These are phyloP conservation scores for Zarea fungicola DNA, from an alignment of 2,329 filamentous ascomycete species.

Conservation along the genomic window DNA sequence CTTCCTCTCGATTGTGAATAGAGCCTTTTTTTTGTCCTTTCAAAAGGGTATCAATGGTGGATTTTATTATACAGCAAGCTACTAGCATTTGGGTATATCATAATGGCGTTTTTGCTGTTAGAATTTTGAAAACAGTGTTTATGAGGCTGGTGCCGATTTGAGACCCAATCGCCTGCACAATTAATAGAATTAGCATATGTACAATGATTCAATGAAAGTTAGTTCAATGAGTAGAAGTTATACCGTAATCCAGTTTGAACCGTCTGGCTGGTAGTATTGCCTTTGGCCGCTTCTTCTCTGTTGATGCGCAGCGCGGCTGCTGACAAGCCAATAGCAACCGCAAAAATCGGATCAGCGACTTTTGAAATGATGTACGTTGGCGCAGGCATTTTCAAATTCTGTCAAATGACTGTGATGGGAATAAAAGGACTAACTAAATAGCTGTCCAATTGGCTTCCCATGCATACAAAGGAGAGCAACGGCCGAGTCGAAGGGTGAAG, in stretches of 20 bases:
- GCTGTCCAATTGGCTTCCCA: too few relatives aligned
- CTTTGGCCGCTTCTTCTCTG: constrained; percentile 55
- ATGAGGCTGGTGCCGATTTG: constrained; percentile 14
- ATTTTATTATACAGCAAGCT: constrained; percentile 10
- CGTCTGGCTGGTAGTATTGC: constrained; percentile 46
- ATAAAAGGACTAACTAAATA: too few relatives aligned
- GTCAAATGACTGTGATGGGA: background rate
- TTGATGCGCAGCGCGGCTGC: constrained; percentile 54
- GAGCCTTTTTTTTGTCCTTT: background rate
- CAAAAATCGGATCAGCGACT: constrained; percentile 54
- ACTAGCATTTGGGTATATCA: constrained; percentile 7
- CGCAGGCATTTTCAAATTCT: constrained; percentile 37
- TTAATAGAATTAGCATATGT: background rate
- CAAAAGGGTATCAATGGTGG: constrained; percentile 3
- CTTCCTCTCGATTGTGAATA: background rate
- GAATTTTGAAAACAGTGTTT: background rate
- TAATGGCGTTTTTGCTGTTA: constrained; percentile 1
- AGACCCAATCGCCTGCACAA: constrained; percentile 26
- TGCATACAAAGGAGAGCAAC: too few relatives aligned
- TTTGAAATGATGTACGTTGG: constrained; percentile 57
- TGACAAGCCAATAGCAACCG: constrained; percentile 49
- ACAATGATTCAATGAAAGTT: background rate
- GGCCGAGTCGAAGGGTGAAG: too few relatives aligned
- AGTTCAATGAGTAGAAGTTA: constrained; percentile 8
- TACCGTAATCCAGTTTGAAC: constrained; percentile 42